Evolutionary conservation across 2,329 filamentous ascomycete species (phyloP), one percentile per base, ranked within the genome.

Genomic region (Trichoderma breve): DNA sequence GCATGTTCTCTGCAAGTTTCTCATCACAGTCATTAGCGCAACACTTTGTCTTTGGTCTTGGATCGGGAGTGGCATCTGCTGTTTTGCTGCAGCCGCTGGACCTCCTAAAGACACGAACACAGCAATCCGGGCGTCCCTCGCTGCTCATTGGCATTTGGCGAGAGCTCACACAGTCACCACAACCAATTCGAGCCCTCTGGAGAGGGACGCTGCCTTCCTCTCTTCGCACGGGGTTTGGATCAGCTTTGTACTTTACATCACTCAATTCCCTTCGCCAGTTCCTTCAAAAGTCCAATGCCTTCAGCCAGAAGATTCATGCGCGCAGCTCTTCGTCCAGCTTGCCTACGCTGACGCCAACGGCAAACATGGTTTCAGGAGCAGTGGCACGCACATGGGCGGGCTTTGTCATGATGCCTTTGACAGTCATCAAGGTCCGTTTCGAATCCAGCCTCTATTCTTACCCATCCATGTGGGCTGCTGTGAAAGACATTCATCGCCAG

Each of bases 371-470:
- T 14, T 94, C 95, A 0, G 96, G 96, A 11, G 94, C 95, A 7
- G 86, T 90, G 21, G 95, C 96, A 28, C 88, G 96, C 68, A 94
- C 94, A 1, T 91, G 92, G 67, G 95, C 95, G 0, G 96, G 96
- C 47, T 93, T 98, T 78, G 84, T 97, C 60, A 90, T 98, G 83
- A 98, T 98, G 93, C 96, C 96, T 1, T 89, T 98, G 73, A 99
- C 96, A 1, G 92, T 99, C 58, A 91, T 99, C 78, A 99, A 99
- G 80, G 96, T 98, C 57, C 93, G 96, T 58, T 98, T 97, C 79
- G 96, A 99, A 81, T 95, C 92, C 30, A 94, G 88, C 73, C 84
- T 95, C 57, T 99, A 98, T 83, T 84, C 89, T 3, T 98, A 98
- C 83, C 87, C 87, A 28, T 95, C 93, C 1, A 85, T 98, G 28